A percentile compares a stretch with the other conserved stretches of the same genome.
phyloP scores from a whole-genome alignment of 2,329 filamentous ascomycete species.

The Venturia pyrina region DNA sequence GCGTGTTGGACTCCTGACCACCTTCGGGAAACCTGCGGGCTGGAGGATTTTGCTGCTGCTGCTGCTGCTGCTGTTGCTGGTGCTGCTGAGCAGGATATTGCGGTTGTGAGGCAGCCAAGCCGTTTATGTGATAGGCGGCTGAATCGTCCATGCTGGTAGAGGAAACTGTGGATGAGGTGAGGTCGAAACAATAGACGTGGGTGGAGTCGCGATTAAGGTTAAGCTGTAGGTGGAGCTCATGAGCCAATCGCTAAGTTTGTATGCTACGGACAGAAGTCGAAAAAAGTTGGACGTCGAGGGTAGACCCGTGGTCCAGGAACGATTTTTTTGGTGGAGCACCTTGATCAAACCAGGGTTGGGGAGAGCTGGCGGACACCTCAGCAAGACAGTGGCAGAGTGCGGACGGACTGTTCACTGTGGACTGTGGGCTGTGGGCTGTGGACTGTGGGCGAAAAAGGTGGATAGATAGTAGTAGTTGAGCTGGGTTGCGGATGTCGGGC shows the following conservation, averaged over 20 bases:
- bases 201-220: not conserved
- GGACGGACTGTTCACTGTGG: not conserved
- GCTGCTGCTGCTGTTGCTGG: slow-evolving; percentile 2
- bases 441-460: not conserved
- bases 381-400: not conserved
- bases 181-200: not conserved
- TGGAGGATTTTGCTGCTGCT: not conserved
- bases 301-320: not conserved
- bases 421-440: not conserved
- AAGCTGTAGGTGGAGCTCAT: not conserved
- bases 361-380: not conserved
- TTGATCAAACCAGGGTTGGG: not conserved
- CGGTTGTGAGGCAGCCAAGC: slow-evolving; percentile 1
- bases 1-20: slow-evolving; percentile 7
- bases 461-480: not conserved
- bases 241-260: not conserved
- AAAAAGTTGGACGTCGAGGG: not conserved
- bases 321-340: not conserved
- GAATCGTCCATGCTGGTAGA: not conserved
- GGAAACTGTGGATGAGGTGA: not conserved
- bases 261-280: not conserved
- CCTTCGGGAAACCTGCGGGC: not conserved
- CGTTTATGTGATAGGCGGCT: not conserved
- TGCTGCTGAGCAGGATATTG: slow-evolving; percentile 1
- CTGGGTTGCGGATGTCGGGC: not conserved